Conservation (phyloP, 139 green algal genomes). For the Tetradesmus obliquus region DNA sequence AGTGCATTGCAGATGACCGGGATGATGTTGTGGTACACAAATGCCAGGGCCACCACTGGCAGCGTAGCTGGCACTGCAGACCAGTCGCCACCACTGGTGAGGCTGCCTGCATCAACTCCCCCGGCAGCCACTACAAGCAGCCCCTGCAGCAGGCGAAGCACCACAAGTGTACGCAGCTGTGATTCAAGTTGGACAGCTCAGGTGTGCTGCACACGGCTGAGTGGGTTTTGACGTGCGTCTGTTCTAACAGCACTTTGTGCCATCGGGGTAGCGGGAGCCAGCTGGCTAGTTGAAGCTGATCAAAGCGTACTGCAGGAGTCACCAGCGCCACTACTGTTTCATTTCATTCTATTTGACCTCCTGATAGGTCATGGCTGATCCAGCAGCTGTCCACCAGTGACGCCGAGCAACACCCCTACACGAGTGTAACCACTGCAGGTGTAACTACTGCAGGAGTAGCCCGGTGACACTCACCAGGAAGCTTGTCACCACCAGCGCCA, state of each 20-base stretch:
- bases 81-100: slow-evolving; percentile 66
- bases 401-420: neutral
- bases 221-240: neutral
- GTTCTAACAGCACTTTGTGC: neutral
- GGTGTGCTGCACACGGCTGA: neutral
- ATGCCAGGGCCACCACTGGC: slow-evolving; percentile 78
- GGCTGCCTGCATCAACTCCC: slow-evolving; percentile 47
- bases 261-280: neutral
- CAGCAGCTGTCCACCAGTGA: neutral
- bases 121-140: slow-evolving; percentile 56
- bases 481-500: slow-evolving; percentile 22
- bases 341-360: too few relatives aligned
- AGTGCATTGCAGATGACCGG: slow-evolving; percentile 42
- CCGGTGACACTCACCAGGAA: slow-evolving; percentile 45
- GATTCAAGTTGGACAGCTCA: neutral
- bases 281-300: neutral
- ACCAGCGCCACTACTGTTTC: neutral
- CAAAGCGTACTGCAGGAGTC: neutral
- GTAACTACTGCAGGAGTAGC: neutral
- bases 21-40: slow-evolving; percentile 83
- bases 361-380: neutral
- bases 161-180: neutral
- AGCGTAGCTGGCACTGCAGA: slow-evolving; percentile 69
- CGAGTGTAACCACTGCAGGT: neutral
- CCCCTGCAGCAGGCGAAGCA: slow-evolving; percentile 32